These are phyloP conservation scores for Tulasnella sp. DNA, from an alignment of 768 basidiomycete genomes.

Conservation along the genomic window DNA sequence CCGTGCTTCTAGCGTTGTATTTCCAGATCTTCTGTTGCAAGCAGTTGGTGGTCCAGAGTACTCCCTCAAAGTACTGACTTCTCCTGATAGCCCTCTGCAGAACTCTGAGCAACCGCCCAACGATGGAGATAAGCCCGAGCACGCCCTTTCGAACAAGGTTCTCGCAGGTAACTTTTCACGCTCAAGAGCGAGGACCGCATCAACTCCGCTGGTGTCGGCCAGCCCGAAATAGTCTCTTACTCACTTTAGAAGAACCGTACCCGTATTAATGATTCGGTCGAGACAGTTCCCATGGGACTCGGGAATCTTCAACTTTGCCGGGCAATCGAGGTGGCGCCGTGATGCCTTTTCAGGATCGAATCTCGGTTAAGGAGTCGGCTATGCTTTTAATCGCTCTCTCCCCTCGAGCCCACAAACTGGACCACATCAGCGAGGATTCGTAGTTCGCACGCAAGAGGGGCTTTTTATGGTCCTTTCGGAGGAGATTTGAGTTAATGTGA, in stretches of 20 bases:
- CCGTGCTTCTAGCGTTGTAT: background rate
- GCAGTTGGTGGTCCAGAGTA: background rate
- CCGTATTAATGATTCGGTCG: background rate
- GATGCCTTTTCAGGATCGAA: background rate
- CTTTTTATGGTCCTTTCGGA: background rate
- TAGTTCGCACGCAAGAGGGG: background rate
- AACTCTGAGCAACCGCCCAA: background rate
- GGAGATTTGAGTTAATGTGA: background rate
- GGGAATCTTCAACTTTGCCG: background rate
- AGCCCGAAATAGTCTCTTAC: background rate
- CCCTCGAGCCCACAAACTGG: background rate
- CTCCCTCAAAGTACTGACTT: background rate
- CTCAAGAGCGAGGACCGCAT: background rate
- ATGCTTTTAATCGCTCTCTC: background rate
- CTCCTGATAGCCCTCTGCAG: background rate
- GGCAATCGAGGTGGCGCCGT: constrained; percentile 2
- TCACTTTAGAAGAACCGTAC: background rate
- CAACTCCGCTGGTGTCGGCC: constrained; percentile 8
- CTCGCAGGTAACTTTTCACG: background rate
- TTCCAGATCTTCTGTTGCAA: background rate
- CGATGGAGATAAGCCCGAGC: background rate
- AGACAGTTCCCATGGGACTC: constrained; percentile 4
- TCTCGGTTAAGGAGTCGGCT: constrained; percentile 1
- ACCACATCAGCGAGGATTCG: background rate
- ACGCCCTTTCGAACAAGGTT: background rate